Base-by-base conservation (phyloP, 768 basidiomycete species). In the Amanita inopinata region DNA sequence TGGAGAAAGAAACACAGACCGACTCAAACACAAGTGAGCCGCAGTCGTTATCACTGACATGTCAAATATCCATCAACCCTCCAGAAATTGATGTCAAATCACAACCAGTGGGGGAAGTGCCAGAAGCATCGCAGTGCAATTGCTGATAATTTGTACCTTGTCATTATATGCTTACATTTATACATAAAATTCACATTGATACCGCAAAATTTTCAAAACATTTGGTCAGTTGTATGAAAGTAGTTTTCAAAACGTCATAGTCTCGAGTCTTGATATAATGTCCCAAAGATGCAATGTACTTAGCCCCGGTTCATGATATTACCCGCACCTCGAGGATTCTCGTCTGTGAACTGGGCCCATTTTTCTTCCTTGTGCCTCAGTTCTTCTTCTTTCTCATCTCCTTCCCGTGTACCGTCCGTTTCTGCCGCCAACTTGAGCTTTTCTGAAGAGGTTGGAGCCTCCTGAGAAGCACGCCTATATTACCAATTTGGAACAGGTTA, bases 301-400 rank as follows among this genome's bases (percentile, higher is more conserved):
- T 60, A 91, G 46, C 92, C 92, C 49, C 88, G 75, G 59, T 97
- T 96, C 85, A 94, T 91, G 8, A 83, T 94, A 58, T 99, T 99
- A 3, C 96, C 96, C n/a, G 84, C 85, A 1, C 96, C 96, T 54
- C 71, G 81, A 9, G 83, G 80, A 60, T 99, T 81, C 18, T 66
- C 70, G 38, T 97, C 96, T 11, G 83, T 90, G 53, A 76, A 98
- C 45, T 66, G 69, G 22, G 92, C 91, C 92, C 93, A 97, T 25
- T 80, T 80, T 58, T 97, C 90, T 51, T 93, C 87, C 57, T 91
- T 86, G 53, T 72, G 69, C 33, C 92, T 64, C 61, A 85, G 83
- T 55, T 80, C 69, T 55, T 93, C 92, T 12, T 57, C 68, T 50
- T 80, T 88, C 48, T 74, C 63, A 43, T 80, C 80, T 0, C 79